Percentiles rank a stretch among this genome's conserved stretches.
These are phyloP conservation scores for Xylaria sp. DNA, from an alignment of 2,329 filamentous ascomycete genomes.

Conservation along the genomic window DNA sequence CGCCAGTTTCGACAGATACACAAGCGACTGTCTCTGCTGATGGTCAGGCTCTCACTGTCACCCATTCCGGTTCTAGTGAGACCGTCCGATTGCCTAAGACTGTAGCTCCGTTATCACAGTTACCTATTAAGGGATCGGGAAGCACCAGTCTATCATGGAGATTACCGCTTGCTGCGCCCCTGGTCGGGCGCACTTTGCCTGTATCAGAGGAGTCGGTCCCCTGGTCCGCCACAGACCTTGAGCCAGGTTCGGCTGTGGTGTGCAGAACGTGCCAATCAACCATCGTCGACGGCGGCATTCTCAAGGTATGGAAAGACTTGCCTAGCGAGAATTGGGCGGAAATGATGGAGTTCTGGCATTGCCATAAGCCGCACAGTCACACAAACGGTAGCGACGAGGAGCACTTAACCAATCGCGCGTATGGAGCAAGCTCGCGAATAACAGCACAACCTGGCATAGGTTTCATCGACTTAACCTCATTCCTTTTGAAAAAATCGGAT, in stretches of 20 bases:
- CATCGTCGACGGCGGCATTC: conserved; percentile 54
- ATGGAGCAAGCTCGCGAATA: conserved; percentile 83
- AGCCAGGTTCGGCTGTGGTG: conserved; percentile 52
- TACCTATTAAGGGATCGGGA: conserved; percentile 54
- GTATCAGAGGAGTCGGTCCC: conserved; percentile 57
- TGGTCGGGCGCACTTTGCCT: conserved; percentile 7
- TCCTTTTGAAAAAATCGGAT: conserved; percentile 77
- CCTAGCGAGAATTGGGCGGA: conserved; percentile 98
- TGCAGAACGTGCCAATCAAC: conserved; percentile 56
- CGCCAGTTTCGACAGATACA: conserved; percentile 57
- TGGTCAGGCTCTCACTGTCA: conserved; percentile 59
- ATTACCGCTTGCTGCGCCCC: conserved; percentile 55
- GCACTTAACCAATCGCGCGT: conserved; percentile 74
- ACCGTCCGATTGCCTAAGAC: conserved; percentile 57
- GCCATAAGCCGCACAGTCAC: conserved; percentile 81
- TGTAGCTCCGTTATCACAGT: conserved; percentile 50
- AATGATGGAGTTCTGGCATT: conserved; percentile 99
- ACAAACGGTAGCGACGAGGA: conserved; percentile 52
- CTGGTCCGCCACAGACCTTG: conserved; percentile 67
- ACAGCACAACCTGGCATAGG: conserved; percentile 73
- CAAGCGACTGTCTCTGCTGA: conserved; percentile 57
- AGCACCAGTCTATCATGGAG: conserved; percentile 63
- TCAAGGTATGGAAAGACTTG: conserved; percentile 84
- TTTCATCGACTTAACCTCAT: conserved; percentile 82
- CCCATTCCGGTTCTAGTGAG: conserved; percentile 56